Base-by-base conservation (phyloP, 805 yeast species). In the Wickerhamiella kazuoi region DNA sequence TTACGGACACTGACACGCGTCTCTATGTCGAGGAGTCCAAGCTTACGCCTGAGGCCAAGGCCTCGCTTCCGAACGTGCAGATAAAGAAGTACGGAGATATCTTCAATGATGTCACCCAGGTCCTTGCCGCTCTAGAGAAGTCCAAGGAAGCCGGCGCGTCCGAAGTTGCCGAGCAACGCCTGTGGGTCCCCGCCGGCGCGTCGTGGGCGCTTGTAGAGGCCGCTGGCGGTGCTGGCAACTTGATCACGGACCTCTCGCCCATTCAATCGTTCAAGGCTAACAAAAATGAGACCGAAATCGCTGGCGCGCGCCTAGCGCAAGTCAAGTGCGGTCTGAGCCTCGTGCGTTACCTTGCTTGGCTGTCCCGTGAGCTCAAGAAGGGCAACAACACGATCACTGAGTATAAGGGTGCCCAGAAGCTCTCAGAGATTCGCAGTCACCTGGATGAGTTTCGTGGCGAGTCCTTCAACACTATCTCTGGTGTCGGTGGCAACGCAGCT, bases 271-370 rank as follows among this genome's bases (percentile, higher is more conserved):
- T 79, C 54, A 90, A 90, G 58, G 71, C 84, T 0, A 66, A 76
- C 41, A 90, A 90, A 57, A 87, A 84, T 53, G 44, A 56, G 6
- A 65, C 68, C 2, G 98, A 90, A 56, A 63, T 82, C 16, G 56
- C 61, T 35, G 87, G 87, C 38, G 78, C 83, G 24, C 71, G 65
- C 46, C 56, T 60, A 4, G 90, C 95, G 1, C 98, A 90, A 54
- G 61, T 71, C 38, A 78, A 77, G 50, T 97, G 93, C 57, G 90
- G 93, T 2, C 65, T 77, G 31, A 84, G 90, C 0, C 62, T 83
- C 23, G 67, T 73, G 19, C 68, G 79, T 42, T 82, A 75, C 47
- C 69, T 80, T 44, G 71, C 94, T 0, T 90, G 97, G 96, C 60
- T 87, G 20, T 82, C 83, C 47, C 61, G 70, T 37, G 67, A 72